Conservation (phyloP, 1,284 basidiomycete genomes). For the Irpex sp. region DNA sequence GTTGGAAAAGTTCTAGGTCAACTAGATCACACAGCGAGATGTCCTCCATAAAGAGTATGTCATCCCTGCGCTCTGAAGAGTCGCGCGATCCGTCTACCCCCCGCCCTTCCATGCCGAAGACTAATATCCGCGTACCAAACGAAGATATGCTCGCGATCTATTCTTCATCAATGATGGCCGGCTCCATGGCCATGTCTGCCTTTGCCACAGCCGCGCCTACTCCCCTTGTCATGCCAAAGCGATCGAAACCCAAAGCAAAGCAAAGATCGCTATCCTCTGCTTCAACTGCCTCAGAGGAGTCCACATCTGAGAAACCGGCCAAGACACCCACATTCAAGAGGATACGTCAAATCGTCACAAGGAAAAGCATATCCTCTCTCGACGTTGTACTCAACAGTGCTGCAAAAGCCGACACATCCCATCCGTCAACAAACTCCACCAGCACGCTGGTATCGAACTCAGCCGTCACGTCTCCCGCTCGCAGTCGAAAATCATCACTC, state of each 20-base stretch:
- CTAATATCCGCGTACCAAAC: neutral
- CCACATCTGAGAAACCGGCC: neutral
- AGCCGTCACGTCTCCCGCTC: neutral
- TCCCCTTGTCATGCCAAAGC: neutral
- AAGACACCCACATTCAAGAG: neutral
- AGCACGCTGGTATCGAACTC: neutral
- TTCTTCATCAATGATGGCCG: neutral
- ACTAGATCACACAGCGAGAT: neutral
- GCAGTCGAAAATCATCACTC: neutral
- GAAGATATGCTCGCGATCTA: neutral
- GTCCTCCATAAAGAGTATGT: neutral
- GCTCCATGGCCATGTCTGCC: neutral
- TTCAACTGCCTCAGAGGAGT: neutral
- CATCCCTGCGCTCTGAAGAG: neutral
- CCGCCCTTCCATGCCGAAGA: neutral
- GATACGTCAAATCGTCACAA: neutral
- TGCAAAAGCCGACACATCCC: neutral
- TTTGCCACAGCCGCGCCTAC: neutral
- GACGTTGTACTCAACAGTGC: neutral
- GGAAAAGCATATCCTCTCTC: conserved; percentile 7
- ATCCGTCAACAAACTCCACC: neutral
- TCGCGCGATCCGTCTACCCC: neutral
- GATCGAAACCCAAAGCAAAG: neutral
- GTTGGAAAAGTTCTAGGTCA: neutral
- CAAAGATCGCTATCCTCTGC: neutral